phyloP scores from a whole-genome alignment of 768 basidiomycete genomes.

The Suillus discolor region DNA sequence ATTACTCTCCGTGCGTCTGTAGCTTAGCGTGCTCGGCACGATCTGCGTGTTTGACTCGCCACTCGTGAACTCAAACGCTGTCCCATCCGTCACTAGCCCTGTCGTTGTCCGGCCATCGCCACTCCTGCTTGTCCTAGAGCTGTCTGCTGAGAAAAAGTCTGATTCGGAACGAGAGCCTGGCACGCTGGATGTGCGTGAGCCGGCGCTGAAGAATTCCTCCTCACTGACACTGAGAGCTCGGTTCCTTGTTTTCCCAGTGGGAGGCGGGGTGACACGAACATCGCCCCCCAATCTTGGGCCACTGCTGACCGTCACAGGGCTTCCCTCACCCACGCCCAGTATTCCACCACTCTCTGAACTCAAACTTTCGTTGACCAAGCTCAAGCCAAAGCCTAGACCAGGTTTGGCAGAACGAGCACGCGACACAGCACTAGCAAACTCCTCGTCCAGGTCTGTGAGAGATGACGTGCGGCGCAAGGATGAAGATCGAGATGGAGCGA shows the following conservation, averaged over 20 bases:
- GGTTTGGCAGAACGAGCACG: slow-evolving; percentile 43
- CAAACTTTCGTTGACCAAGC: slow-evolving; percentile 29
- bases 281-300: slow-evolving; percentile 50
- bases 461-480: slow-evolving; percentile 68
- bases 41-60: slow-evolving; percentile 46
- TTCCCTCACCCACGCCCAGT: slow-evolving; percentile 53
- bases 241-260: slow-evolving; percentile 36
- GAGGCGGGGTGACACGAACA: slow-evolving; percentile 49
- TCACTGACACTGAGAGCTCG: slow-evolving; percentile 39
- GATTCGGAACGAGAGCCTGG: slow-evolving; percentile 30
- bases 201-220: slow-evolving; percentile 50
- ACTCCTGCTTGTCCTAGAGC: slow-evolving; percentile 34
- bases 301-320: slow-evolving; percentile 75
- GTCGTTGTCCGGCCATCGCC: slow-evolving; percentile 25
- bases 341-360: slow-evolving; percentile 32
- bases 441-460: slow-evolving; percentile 73
- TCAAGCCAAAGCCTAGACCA: slow-evolving; percentile 46
- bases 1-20: slow-evolving; percentile 51
- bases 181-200: slow-evolving; percentile 35
- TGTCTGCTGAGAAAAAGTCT: slow-evolving; percentile 36
- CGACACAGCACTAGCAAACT: slow-evolving; percentile 47
- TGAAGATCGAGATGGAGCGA: slow-evolving; percentile 65
- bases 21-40: slow-evolving; percentile 53
- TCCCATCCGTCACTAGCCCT: slow-evolving; percentile 41
- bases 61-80: slow-evolving; percentile 39